phyloP scores from a whole-genome alignment of 257 asterid genomes.

The Fraxinus anomala region DNA sequence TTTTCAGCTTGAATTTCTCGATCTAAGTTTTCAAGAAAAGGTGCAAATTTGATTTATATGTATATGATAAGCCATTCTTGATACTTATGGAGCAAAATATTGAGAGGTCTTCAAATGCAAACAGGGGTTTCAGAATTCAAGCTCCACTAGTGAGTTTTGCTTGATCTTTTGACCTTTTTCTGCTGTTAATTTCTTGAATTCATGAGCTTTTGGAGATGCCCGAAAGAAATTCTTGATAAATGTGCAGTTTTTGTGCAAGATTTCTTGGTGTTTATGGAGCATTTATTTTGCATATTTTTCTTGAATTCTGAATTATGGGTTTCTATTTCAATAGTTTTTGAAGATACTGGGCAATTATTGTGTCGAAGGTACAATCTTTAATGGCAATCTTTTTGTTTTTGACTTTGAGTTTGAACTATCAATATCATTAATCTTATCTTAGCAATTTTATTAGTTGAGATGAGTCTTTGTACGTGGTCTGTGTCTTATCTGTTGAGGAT shows the following conservation, averaged over 20 bases:
- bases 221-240: constrained; percentile 34
- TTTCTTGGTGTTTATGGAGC: constrained; percentile 7
- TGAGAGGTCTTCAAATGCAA: constrained; percentile 76
- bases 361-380: neutral
- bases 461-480: neutral
- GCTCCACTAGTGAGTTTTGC: constrained; percentile 79
- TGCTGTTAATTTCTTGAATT: constrained; percentile 15
- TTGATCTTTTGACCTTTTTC: constrained; percentile 27
- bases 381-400: neutral
- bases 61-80: constrained; percentile 38
- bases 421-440: neutral
- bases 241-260: constrained; percentile 16
- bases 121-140: constrained; percentile 80
- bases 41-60: constrained; percentile 31
- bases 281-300: constrained; percentile 23
- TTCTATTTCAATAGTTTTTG: constrained; percentile 25
- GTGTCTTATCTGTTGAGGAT: neutral
- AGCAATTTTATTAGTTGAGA: neutral
- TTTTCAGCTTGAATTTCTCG: constrained; percentile 37
- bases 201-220: constrained; percentile 24
- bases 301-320: constrained; percentile 15
- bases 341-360: constrained; percentile 28
- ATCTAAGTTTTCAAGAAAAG: constrained; percentile 41
- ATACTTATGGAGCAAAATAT: constrained; percentile 63
- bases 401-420: neutral